Conservation (phyloP, 2,329 filamentous ascomycete genomes). For the Phoma herbarum region DNA sequence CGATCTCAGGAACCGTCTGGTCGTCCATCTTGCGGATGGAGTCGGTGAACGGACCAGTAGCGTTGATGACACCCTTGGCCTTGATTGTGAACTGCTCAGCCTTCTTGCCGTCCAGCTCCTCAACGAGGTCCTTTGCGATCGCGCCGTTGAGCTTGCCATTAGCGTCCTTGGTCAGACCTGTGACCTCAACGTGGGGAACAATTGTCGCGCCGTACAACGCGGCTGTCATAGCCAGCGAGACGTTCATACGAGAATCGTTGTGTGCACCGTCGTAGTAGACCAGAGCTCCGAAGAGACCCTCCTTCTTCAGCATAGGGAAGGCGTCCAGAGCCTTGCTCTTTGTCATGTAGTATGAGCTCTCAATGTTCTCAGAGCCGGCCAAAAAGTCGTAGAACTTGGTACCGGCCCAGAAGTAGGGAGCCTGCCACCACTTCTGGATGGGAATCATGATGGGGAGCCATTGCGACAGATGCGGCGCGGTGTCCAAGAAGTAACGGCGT, state of each 20-base stretch:
- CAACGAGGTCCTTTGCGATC: slow-evolving; percentile 73
- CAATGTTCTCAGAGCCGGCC: slow-evolving; percentile 85
- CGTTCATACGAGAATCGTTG: slow-evolving; percentile 93
- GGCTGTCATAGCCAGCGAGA: slow-evolving; percentile 86
- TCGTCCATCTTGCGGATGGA: slow-evolving; percentile 87
- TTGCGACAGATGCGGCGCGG: slow-evolving; percentile 80
- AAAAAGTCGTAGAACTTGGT: slow-evolving; percentile 87
- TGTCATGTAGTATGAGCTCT: slow-evolving; percentile 87
- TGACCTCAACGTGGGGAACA: slow-evolving; percentile 85
- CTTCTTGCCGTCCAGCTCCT: slow-evolving; percentile 69
- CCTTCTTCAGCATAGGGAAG: slow-evolving; percentile 87
- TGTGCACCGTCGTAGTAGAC: slow-evolving; percentile 93
- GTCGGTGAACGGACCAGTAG: slow-evolving; percentile 88
- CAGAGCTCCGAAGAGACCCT: slow-evolving; percentile 79
- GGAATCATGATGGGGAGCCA: slow-evolving; percentile 87
- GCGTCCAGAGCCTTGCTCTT: slow-evolving; percentile 86
- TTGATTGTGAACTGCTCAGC: slow-evolving; percentile 73
- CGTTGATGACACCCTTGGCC: slow-evolving; percentile 86
- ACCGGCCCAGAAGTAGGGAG: slow-evolving; percentile 79
- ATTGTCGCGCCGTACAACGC: slow-evolving; percentile 86
- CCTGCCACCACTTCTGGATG: slow-evolving; percentile 83
- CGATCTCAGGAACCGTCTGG: slow-evolving; percentile 74
- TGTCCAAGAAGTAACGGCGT: slow-evolving; percentile 83
- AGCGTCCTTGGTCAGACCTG: slow-evolving; percentile 75
- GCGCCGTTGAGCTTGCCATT: slow-evolving; percentile 78